Conservation (phyloP, 495 filamentous ascomycete genomes). For the Lasiosphaeria ovina region DNA sequence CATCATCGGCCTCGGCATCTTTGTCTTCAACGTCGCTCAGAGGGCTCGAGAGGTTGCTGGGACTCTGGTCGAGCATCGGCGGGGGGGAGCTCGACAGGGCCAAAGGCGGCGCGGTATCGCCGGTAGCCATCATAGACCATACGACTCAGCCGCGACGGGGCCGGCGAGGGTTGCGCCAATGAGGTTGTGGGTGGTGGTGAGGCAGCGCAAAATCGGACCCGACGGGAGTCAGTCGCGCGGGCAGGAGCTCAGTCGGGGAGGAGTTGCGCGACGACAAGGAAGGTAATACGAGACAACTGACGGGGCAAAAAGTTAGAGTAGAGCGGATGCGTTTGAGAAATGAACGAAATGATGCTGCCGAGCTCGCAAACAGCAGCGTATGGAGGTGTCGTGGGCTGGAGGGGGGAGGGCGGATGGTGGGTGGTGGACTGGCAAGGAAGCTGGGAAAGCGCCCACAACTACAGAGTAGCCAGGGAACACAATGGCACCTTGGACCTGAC, state of each 20-base stretch:
- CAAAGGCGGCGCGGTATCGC: constrained; percentile 44
- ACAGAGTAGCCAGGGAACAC: constrained; percentile 15
- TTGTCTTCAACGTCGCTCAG: constrained; percentile 91
- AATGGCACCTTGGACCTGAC: constrained; percentile 15
- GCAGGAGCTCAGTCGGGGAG: constrained; percentile 19
- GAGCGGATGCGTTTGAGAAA: not conserved
- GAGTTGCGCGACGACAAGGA: constrained; percentile 18
- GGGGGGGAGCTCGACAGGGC: constrained; percentile 46
- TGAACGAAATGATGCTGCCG: not conserved
- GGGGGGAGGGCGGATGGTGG: constrained; percentile 15
- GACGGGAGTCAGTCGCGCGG: constrained; percentile 14
- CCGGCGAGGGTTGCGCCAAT: constrained; percentile 15
- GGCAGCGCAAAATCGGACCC: constrained; percentile 29
- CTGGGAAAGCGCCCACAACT: constrained; percentile 21
- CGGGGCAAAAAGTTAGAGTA: constrained; percentile 8
- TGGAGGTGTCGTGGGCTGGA: constrained; percentile 18
- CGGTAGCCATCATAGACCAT: constrained; percentile 43
- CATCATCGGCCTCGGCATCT: constrained; percentile 47
- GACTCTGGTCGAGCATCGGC: constrained; percentile 36
- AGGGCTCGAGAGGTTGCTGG: constrained; percentile 56
- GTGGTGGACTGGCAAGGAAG: constrained; percentile 20
- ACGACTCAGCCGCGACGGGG: constrained; percentile 10
- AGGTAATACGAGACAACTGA: not conserved
- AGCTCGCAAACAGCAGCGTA: not conserved
- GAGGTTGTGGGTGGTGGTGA: constrained; percentile 15